Conservation (phyloP, 768 basidiomycete genomes). For the Russula ochroleuca region DNA sequence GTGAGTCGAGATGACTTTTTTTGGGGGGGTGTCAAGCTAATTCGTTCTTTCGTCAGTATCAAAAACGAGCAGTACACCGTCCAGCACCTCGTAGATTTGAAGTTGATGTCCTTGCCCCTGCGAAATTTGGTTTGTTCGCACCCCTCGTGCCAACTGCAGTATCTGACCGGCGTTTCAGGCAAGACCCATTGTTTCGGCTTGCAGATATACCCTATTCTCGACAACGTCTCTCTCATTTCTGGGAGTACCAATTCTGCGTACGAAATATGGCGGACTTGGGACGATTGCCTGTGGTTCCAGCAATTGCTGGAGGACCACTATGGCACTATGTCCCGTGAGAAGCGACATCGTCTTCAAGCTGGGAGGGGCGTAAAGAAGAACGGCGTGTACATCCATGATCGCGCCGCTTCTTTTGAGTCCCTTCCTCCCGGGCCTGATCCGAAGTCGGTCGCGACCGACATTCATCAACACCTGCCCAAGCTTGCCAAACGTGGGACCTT, state of each 20-base stretch:
- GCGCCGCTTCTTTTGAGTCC: conserved; percentile 80
- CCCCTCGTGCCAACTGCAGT: not conserved
- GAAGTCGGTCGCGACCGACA: conserved; percentile 61
- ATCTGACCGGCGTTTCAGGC: conserved; percentile 23
- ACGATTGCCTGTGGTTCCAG: conserved; percentile 77
- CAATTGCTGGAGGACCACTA: conserved; percentile 66
- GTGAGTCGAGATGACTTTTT: conserved; percentile 10
- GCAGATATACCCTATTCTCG: conserved; percentile 28
- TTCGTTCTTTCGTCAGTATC: conserved; percentile 29
- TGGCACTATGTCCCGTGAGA: conserved; percentile 54
- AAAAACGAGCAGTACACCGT: conserved; percentile 24
- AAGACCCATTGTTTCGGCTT: conserved; percentile 29
- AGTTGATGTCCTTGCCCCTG: conserved; percentile 19
- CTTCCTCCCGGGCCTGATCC: conserved; percentile 82
- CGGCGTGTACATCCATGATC: conserved; percentile 64
- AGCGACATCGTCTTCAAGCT: conserved; percentile 58
- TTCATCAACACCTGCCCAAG: conserved; percentile 61
- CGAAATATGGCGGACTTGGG: conserved; percentile 77
- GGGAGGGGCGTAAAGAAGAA: conserved; percentile 75
- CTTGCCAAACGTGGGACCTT: conserved; percentile 68
- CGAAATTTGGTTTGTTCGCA: conserved; percentile 27
- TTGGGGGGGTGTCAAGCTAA: not conserved
- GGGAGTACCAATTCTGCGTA: conserved; percentile 45
- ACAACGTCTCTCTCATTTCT: conserved; percentile 28
- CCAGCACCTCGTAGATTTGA: conserved; percentile 18